Percentiles rank a stretch among this genome's conserved stretches.
phyloP scores from a whole-genome alignment of 352 stramenopile species.

The Aphanomyces astaci region DNA sequence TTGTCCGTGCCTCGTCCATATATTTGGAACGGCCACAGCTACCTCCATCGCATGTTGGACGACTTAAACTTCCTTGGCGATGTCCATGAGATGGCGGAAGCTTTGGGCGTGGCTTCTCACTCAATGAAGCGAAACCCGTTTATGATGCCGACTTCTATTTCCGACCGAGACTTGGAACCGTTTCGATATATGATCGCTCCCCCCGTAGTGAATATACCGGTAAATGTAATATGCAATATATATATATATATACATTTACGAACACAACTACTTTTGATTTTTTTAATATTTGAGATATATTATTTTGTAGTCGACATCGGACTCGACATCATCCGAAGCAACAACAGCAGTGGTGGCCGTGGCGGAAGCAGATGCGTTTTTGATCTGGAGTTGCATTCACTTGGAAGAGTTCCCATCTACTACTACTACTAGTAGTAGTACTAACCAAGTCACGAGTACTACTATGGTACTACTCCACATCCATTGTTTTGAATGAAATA shows the following conservation, averaged over 20 bases:
- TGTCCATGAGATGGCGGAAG: slow-evolving; percentile 36
- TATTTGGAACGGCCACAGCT: slow-evolving; percentile 50
- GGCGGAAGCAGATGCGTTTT: slow-evolving; percentile 3
- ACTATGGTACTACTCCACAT: no score
- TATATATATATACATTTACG: no score
- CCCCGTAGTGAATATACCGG: no score
- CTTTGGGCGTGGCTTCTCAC: slow-evolving; percentile 46
- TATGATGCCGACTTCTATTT: slow-evolving; percentile 70
- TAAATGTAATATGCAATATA: no score
- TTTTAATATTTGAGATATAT: no score
- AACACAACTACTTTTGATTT: no score
- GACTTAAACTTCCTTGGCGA: slow-evolving; percentile 70
- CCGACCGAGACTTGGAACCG: slow-evolving; percentile 44
- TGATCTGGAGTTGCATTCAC: slow-evolving; percentile 12
- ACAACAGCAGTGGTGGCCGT: neutral
- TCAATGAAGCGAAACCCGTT: slow-evolving; percentile 75
- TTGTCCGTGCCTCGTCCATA: slow-evolving; percentile 27
- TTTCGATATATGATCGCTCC: slow-evolving; percentile 39
- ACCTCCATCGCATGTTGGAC: slow-evolving; percentile 59
- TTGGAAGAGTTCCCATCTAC: neutral
- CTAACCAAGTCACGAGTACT: no score
- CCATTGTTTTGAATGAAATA: no score
- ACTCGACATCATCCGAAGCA: neutral
- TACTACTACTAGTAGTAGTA: no score
- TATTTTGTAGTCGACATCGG: no score